Conservation (phyloP, 1,139 yeast genomes). For the Yamadazyma taylorii region DNA sequence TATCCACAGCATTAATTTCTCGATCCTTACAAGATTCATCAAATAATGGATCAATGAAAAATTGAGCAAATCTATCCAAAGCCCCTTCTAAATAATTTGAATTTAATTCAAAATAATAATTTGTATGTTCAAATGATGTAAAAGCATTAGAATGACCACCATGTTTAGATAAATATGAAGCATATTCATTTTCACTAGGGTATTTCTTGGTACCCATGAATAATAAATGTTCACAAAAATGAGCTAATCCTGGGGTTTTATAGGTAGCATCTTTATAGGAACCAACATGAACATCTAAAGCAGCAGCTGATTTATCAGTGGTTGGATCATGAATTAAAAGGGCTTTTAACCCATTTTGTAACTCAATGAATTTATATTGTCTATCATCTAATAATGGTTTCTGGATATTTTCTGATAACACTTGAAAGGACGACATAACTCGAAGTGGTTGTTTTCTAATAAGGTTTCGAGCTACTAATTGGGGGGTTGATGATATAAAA, state of each 20-base stretch:
- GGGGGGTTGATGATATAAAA: too few species aligned
- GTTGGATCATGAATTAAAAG: slow-evolving; percentile 77
- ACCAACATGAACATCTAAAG: slow-evolving; percentile 90
- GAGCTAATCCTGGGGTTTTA: slow-evolving; percentile 83
- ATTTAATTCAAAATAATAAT: slow-evolving; percentile 84
- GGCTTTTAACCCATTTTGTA: slow-evolving; percentile 70
- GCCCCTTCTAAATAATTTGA: slow-evolving; percentile 82
- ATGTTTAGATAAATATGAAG: slow-evolving; percentile 71
- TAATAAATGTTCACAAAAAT: slow-evolving; percentile 91
- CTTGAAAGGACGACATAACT: slow-evolving; percentile 5
- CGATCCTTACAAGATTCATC: slow-evolving; percentile 81
- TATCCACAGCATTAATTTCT: slow-evolving; percentile 92
- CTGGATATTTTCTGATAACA: slow-evolving; percentile 26
- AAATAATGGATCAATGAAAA: slow-evolving; percentile 84
- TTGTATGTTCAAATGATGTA: slow-evolving; percentile 86
- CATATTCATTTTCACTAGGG: slow-evolving; percentile 89
- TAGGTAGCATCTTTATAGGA: slow-evolving; percentile 75
- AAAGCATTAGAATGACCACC: slow-evolving; percentile 75
- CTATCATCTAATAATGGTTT: slow-evolving; percentile 78
- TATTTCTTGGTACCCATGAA: slow-evolving; percentile 97
- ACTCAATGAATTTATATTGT: slow-evolving; percentile 62
- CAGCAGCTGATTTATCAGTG: slow-evolving; percentile 92
- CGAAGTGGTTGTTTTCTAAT: too few species aligned
- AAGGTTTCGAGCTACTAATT: too few species aligned
- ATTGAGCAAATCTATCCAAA: slow-evolving; percentile 87